Conservation (phyloP, 2,329 filamentous ascomycete genomes). For the Teratosphaeria zuluensis region DNA sequence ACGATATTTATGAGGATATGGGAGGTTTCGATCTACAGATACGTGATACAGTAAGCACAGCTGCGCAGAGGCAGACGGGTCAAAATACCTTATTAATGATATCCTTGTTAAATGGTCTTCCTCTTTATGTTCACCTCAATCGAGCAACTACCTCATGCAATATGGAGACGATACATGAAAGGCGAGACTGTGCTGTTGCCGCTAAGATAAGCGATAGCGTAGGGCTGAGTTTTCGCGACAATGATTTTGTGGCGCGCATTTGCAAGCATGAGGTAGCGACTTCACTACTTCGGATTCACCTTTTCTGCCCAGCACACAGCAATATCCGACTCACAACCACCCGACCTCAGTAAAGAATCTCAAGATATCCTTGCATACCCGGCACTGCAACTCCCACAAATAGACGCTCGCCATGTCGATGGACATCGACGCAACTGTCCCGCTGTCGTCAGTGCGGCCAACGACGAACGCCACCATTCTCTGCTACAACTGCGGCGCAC, state of each 20-base stretch:
- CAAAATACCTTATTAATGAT: not conserved
- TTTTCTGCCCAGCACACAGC: too few species aligned
- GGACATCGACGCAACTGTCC: constrained; percentile 26
- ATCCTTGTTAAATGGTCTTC: not conserved
- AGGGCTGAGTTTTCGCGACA: not conserved
- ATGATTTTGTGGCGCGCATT: not conserved
- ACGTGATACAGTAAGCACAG: not conserved
- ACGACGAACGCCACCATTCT: constrained; percentile 57
- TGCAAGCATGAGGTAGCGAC: not conserved
- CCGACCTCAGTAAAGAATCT: too few species aligned
- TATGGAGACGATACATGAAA: too few species aligned
- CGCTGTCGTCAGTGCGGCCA: constrained; percentile 14
- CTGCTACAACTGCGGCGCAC: constrained; percentile 93
- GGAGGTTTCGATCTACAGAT: not conserved
- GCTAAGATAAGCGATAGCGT: not conserved
- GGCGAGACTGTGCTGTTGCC: too few species aligned
- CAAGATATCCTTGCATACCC: too few species aligned
- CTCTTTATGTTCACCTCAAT: too few species aligned
- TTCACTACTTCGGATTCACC: not conserved
- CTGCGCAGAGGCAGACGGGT: not conserved
- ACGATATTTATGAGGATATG: not conserved
- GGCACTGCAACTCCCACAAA: not conserved
- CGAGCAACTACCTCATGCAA: too few species aligned
- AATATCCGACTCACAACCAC: too few species aligned
- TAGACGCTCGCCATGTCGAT: constrained; percentile 24